Conservation (phyloP, 257 asterid genomes). For the Solanum dulcamara region DNA sequence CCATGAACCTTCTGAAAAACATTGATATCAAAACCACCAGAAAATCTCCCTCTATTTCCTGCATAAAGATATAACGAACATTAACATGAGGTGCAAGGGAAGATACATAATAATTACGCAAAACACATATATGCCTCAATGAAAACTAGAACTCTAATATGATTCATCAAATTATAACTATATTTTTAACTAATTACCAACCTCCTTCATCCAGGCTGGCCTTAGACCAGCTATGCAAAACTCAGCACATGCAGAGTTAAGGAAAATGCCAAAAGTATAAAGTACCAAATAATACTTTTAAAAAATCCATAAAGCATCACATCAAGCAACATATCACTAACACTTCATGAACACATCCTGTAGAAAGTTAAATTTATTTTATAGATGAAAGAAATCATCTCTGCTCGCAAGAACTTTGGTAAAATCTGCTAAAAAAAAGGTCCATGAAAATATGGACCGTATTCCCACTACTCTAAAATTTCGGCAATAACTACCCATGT, state of each 20-base stretch:
- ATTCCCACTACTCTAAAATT: neutral
- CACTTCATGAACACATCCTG: neutral
- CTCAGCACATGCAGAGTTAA: neutral
- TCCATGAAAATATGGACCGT: neutral
- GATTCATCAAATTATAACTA: neutral
- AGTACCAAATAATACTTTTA: neutral
- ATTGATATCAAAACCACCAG: constrained; percentile 93
- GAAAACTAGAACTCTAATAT: neutral
- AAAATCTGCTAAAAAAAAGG: neutral
- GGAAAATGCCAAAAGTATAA: neutral
- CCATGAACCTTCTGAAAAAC: constrained; percentile 63
- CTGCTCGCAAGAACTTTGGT: neutral
- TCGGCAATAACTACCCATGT: neutral
- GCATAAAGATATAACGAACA: constrained; percentile 10
- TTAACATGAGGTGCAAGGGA: neutral
- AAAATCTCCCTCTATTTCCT: constrained; percentile 75
- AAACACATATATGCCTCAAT: neutral
- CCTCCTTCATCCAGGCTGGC: neutral
- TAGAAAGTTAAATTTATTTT: neutral
- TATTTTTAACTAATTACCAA: neutral
- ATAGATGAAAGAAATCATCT: neutral
- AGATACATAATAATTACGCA: neutral
- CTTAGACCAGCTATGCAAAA: neutral
- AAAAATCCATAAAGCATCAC: neutral
- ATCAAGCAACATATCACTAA: neutral